Percentiles rank a stretch among this genome's conserved stretches.
phyloP scores from a whole-genome alignment of 306 rosid species.

The Arachis stenosperma region DNA sequence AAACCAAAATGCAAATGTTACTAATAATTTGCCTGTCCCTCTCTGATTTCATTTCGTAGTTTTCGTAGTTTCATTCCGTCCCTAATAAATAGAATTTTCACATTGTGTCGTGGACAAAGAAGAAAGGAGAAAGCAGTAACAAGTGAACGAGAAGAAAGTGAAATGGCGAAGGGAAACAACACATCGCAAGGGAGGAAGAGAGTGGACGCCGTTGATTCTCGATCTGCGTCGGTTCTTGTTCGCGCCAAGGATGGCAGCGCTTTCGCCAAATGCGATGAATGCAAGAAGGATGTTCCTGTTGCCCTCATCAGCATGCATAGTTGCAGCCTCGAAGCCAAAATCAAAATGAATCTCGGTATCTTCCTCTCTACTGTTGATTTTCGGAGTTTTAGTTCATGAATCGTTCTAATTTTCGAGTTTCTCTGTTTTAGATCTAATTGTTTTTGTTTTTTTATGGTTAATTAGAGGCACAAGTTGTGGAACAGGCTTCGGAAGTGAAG shows the following conservation, averaged over 20 bases:
- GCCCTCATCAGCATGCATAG: slow-evolving; percentile 81
- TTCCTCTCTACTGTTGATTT: no score
- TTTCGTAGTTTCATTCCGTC: not conserved
- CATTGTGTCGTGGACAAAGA: not conserved
- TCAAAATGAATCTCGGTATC: slow-evolving; percentile 70
- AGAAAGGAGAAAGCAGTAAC: not conserved
- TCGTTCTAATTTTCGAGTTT: not conserved
- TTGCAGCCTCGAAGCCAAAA: slow-evolving; percentile 88
- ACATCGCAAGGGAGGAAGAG: slow-evolving; percentile 64
- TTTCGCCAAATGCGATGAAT: slow-evolving; percentile 81
- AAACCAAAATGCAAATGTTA: not conserved
- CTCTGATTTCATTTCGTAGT: not conserved
- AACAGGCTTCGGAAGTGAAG: slow-evolving; percentile 52
- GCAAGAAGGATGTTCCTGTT: slow-evolving; percentile 72
- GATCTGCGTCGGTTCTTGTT: slow-evolving; percentile 49
- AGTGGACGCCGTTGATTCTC: slow-evolving; percentile 67
- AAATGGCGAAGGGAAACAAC: slow-evolving; percentile 50
- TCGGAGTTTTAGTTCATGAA: not conserved
- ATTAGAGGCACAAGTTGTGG: slow-evolving; percentile 77
- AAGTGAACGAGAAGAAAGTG: not conserved
- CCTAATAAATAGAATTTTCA: not conserved
- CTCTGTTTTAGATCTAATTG: not conserved
- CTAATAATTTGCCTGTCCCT: not conserved
- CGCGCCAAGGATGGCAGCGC: slow-evolving; percentile 89
- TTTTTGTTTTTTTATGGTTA: not conserved